Conservation (phyloP, 139 green algal genomes). For the Pycnococcus provasolii region DNA sequence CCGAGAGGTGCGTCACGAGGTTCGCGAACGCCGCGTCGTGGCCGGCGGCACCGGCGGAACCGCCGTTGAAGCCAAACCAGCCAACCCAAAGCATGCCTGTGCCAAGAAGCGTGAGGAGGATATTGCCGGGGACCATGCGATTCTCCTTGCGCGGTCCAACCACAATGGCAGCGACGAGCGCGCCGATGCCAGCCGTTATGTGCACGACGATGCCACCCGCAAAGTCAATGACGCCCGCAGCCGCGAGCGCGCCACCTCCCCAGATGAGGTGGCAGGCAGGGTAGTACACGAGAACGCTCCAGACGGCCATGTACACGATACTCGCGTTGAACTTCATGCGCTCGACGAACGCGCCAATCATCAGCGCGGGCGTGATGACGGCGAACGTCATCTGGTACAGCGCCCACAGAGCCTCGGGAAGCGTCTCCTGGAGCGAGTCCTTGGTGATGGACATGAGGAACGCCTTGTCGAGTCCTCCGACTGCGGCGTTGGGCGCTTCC, state of each 20-base stretch:
- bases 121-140: slow-evolving; percentile 27
- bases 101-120: slow-evolving; percentile 25
- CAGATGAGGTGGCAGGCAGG: slow-evolving; percentile 34
- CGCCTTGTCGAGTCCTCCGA: slow-evolving; percentile 35
- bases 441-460: slow-evolving; percentile 26
- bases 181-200: slow-evolving; percentile 33
- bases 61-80: slow-evolving; percentile 41
- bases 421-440: slow-evolving; percentile 14
- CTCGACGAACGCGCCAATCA: slow-evolving; percentile 33
- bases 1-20: slow-evolving; percentile 28
- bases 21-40: slow-evolving; percentile 24
- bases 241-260: slow-evolving; percentile 17
- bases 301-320: slow-evolving; percentile 26
- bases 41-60: slow-evolving; percentile 21
- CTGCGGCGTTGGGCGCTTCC: slow-evolving; percentile 11
- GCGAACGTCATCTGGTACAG: slow-evolving; percentile 38
- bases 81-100: slow-evolving; percentile 39
- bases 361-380: slow-evolving; percentile 37
- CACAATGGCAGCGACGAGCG: slow-evolving; percentile 18
- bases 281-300: slow-evolving; percentile 31
- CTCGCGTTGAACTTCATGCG: slow-evolving; percentile 34
- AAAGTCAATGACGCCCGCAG: slow-evolving; percentile 35
- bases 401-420: slow-evolving; percentile 35
- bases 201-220: slow-evolving; percentile 40
- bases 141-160: slow-evolving; percentile 27